Evolutionary conservation across 441 rosid genomes (phyloP), one percentile per base, ranked within the genome.

Genomic region (Eugenia klotzschiana): DNA sequence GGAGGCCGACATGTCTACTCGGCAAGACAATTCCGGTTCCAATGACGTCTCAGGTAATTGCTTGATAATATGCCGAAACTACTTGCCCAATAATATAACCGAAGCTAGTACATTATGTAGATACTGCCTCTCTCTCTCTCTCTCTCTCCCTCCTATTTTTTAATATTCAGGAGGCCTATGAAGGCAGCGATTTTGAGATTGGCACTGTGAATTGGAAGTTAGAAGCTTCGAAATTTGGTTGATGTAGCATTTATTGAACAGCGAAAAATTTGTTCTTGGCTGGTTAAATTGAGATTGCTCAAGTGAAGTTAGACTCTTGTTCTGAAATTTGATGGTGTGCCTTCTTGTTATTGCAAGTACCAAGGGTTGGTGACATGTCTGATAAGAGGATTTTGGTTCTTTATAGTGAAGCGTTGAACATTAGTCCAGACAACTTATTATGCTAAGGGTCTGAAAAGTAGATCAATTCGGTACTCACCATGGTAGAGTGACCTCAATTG

Each of bases 1-100:
- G 56, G 83, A 88, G 88, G 86, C 56, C 89, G 87, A 90, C 82
- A 92, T 91, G 95, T 88, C 98, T 85, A 37, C 88, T 80, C 90
- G 88, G 80, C 93, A 85, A 86, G 93, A 90, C 54, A 88, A 91
- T 82, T 54, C 89, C 79, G 87, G 84, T 77, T 84, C 84, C 81
- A 83, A 88, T 5, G 85, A 85, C 81, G 86, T 85, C 89, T 83
- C 90, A 9, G 96, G 94, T 92, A 85, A 81, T 82, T n/a, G 43
- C 79, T 57, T 46, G 82, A 7, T 58, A 27, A 74, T 46, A 49
- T 25, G 22, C 79, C 12, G 20, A 54, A 49, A 53, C 37, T 74
- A 15, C 18, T 83, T 83, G 15, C 54, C 29, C 49, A 52, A 25
- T n/a, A 7, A 51, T 10, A 25, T 12, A 73, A 29, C 23, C n/a